Evolutionary conservation across 2,329 filamentous ascomycete species (phyloP), one percentile per base, ranked within the genome.

Genomic region (Xylariaceae sp.): DNA sequence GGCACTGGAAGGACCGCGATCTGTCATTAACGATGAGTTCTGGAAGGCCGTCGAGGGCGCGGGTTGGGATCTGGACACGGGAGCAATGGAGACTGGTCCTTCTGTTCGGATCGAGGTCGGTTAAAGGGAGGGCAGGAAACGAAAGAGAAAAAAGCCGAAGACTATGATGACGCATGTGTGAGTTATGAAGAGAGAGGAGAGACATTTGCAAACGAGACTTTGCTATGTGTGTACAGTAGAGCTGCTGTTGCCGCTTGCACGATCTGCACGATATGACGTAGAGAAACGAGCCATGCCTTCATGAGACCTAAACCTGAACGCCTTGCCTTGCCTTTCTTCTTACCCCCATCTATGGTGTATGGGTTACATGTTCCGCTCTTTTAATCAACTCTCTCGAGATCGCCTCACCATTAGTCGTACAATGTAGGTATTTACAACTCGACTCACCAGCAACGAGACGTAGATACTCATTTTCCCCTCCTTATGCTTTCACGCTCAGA

Each of bases 11-110:
- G 61, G 61, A 7, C 47, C 52, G 4, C 56, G 60, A n/a, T 55
- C 51, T 15, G 35, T 54, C 4, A 51, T 59, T n/a, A 66, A 73
- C 52, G 73, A 74, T 8, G 73, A 78, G 52, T 83, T 87, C 69
- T 73, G 72, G 69, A 74, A 63, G 65, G 73, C 68, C 71, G 77
- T 77, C 59, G 75, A 55, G 61, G 72, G 61, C 64, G 73, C 61
- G 61, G 88, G 88, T 0, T 92, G 89, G 89, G 82, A 92, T 73
- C 66, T 89, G 51, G 76, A 83, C 58, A 78, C 78, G 54, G 79
- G 79, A 45, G 86, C 84, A 4, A 75, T 92, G 66, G 88, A 92
- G 76, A 91, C 87, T 15, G 78, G 75, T 60, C 76, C 81, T 51
- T 84, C 75, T 1, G 67, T 78, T 18, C 72, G 76, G 5, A 74